Evolutionary conservation across 23 red algal genomes (phyloP).

Genomic region (Chondrus crispus): DNA sequence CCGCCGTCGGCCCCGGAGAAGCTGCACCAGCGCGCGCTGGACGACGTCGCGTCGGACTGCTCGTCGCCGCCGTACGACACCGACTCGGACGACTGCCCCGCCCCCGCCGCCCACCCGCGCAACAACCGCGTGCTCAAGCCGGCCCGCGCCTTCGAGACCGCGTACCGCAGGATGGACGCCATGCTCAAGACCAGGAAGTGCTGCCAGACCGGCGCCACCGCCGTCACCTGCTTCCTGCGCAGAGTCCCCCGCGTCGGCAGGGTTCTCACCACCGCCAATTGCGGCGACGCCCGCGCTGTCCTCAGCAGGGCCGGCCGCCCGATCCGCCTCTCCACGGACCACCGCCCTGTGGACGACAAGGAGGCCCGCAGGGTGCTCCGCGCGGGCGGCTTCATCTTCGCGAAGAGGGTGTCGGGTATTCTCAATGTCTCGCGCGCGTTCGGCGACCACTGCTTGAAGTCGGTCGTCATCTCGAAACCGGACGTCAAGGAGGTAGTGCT

Average conservation of each 20-base stretch:
- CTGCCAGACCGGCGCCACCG: conserved; percentile 73
- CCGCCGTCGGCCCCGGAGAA: background rate
- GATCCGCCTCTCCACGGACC: conserved; percentile 75
- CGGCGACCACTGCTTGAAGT: conserved; percentile 94
- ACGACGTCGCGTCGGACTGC: background rate
- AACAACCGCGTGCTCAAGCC: background rate
- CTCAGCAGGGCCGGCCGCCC: conserved; percentile 68
- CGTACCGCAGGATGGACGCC: conserved; percentile 67
- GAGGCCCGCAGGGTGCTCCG: conserved; percentile 71
- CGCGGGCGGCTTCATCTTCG: conserved; percentile 77
- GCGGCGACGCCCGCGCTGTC: conserved; percentile 88
- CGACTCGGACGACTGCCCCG: background rate
- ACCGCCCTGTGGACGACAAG: conserved; percentile 64
- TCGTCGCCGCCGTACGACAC: background rate
- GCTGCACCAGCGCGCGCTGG: background rate
- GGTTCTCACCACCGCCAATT: conserved; percentile 88
- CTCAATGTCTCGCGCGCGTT: conserved; percentile 88
- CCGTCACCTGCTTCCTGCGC: conserved; percentile 80
- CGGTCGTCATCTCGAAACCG: conserved; percentile 72
- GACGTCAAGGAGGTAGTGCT: conserved; percentile 47
- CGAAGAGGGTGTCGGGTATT: conserved; percentile 79
- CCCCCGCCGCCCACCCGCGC: conserved; percentile 6
- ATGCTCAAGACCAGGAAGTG: conserved; percentile 42
- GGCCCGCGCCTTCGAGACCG: conserved; percentile 12
- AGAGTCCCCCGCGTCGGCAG: background rate